Base-by-base conservation (phyloP, 768 basidiomycete genomes). In the Lactarius vividus region DNA sequence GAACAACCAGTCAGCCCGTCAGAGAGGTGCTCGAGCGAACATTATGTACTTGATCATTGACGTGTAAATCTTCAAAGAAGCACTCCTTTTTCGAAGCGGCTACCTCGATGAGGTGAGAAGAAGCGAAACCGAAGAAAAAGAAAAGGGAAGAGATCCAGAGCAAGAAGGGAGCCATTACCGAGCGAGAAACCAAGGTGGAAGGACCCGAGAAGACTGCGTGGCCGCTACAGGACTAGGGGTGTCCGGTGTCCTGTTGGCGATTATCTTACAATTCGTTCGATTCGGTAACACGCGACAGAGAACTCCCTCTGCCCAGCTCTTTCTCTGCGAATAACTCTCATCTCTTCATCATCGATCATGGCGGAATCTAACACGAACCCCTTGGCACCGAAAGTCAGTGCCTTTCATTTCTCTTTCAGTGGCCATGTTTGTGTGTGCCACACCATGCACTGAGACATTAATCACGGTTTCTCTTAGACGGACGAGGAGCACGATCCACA, bases 51-150 rank as follows among this genome's bases (percentile, higher is more conserved):
- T 95, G 92, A 86, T 96, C 94, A 75, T 94, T 87, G 69, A 85
- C 80, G 72, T 95, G 92, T 13, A 96, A 83, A 78, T 96, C 94
- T 77, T 97, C 95, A 74, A 97, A 96, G 82, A 94, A 97, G 78
- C 94, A 97, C 73, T 96, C 94, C 74, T 93, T 94, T 73, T 86
- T 87, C 18, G 88, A 88, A 13, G 94, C 89, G 3, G 82, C 75
- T 15, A 97, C 81, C 71, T 87, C 86, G 71, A 92, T 86, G 75
- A 89, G 82, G 76, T 93, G 90, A 0, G 87, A 84, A 56, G 79
- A 81, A 20, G 80, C 78, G 42, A 85, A 68, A 13, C 62, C 29
- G 1, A 77, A 73, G 40, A 75, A 59, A 15, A 78, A 56, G 18
- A 70, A 75, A 68, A 72, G 79, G 70, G 75, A 78, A 37, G 65